Conservation (phyloP, 257 asterid genomes). For the Nicotiana noctiflora region DNA sequence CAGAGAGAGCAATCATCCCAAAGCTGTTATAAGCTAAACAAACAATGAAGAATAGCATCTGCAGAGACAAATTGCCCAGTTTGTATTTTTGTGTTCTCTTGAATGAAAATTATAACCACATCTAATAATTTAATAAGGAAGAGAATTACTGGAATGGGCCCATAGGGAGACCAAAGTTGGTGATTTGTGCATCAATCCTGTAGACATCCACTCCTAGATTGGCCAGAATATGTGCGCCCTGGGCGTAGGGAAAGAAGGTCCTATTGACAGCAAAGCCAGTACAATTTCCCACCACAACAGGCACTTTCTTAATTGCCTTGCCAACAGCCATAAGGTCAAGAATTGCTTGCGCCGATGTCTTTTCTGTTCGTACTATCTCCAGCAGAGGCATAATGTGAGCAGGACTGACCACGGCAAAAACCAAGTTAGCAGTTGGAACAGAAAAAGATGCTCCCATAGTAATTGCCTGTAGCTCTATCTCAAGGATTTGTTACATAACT, state of each 20-base stretch:
- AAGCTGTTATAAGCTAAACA: constrained; percentile 6
- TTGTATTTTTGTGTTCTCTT: not conserved
- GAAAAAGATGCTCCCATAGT: not conserved
- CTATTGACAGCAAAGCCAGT: constrained; percentile 97
- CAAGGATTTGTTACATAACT: not conserved
- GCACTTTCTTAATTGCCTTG: constrained; percentile 79
- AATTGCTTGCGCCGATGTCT: constrained; percentile 90
- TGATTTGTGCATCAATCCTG: constrained; percentile 82
- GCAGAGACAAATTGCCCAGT: not conserved
- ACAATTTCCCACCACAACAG: constrained; percentile 96
- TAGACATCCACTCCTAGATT: constrained; percentile 86
- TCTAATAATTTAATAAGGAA: constrained; percentile 9
- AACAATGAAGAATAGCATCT: not conserved
- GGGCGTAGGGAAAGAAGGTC: constrained; percentile 88
- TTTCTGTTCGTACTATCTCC: constrained; percentile 85
- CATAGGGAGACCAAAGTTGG: constrained; percentile 79
- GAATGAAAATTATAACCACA: not conserved
- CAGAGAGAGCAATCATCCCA: not conserved
- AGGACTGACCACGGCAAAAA: constrained; percentile 58
- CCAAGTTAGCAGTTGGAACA: constrained; percentile 18
- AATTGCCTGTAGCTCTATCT: not conserved
- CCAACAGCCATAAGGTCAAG: constrained; percentile 90
- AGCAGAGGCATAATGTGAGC: constrained; percentile 96
- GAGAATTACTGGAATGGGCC: constrained; percentile 95
- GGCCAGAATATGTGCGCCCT: constrained; percentile 74